These are phyloP conservation scores for Isoetes engelmannii DNA, from an alignment of 83 land plant genomes.

Conservation along the genomic window DNA sequence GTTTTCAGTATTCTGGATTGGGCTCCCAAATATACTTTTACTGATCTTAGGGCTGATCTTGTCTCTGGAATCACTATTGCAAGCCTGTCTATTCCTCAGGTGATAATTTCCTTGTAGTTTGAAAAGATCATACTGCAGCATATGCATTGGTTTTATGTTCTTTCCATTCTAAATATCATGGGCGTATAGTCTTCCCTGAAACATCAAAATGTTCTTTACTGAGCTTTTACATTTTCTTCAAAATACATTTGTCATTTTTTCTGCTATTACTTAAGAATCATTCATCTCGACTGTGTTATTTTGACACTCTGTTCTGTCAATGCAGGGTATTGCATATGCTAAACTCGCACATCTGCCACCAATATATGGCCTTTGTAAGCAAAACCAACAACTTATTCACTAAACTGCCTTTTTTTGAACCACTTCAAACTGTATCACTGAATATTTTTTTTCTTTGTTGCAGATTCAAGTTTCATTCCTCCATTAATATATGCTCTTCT, in stretches of 20 bases:
- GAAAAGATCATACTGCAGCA: too few relatives aligned
- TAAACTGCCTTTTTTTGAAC: background rate
- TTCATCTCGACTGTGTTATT: background rate
- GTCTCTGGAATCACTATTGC: slow-evolving; percentile 1
- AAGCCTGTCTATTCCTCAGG: slow-evolving; percentile 3
- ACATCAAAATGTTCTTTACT: too few relatives aligned
- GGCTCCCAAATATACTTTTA: background rate
- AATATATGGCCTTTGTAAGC: slow-evolving; percentile 8
- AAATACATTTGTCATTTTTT: background rate
- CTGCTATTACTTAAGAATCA: background rate
- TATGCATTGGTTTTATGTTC: too few relatives aligned
- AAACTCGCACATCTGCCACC: slow-evolving; percentile 8
- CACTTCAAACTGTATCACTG: background rate
- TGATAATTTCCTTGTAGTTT: background rate
- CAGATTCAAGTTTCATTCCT: slow-evolving; percentile 7
- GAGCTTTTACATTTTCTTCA: background rate
- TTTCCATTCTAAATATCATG: background rate
- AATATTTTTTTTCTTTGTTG: background rate
- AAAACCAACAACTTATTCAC: background rate
- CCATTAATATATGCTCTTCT: slow-evolving; percentile 10
- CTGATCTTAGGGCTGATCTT: background rate
- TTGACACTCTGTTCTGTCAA: background rate
- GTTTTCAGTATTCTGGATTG: slow-evolving; percentile 1
- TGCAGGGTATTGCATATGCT: slow-evolving; percentile 16
- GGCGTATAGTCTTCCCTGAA: background rate